A percentile compares a stretch with the other conserved stretches of the same genome.
Evolutionary conservation across 208 protist genomes (phyloP).

Genomic region (Leishmania braziliensis): DNA sequence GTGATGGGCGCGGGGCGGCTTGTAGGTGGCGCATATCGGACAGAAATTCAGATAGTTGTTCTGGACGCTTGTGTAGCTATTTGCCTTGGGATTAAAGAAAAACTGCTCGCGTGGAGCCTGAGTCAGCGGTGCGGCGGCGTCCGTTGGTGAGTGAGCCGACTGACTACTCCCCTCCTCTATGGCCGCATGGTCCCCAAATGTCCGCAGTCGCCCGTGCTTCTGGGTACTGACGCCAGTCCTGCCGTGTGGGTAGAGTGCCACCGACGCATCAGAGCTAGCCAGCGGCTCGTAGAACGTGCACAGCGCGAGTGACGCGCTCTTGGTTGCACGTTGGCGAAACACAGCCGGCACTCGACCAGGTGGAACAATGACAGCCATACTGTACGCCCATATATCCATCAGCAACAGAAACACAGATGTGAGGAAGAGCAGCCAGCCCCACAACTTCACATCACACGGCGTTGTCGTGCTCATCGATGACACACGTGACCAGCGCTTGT

Average conservation of each 20-base stretch:
- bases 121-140: neutral
- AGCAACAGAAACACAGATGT: constrained; percentile 58
- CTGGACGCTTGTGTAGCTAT: constrained; percentile 62
- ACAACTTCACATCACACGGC: constrained; percentile 26
- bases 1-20: constrained; percentile 88
- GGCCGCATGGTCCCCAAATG: constrained; percentile 8
- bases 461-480: constrained; percentile 4
- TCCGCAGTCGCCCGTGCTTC: constrained; percentile 31
- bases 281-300: constrained; percentile 69
- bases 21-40: constrained; percentile 83
- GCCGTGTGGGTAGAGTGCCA: constrained; percentile 27
- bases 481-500: constrained; percentile 17
- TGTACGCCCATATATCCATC: constrained; percentile 77
- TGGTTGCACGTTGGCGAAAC: constrained; percentile 66
- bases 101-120: constrained; percentile 40
- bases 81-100: constrained; percentile 57
- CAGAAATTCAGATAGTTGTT: constrained; percentile 78
- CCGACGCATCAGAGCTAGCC: constrained; percentile 13
- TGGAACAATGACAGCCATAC: constrained; percentile 61
- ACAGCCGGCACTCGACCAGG: constrained; percentile 72
- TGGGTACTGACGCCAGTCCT: constrained; percentile 15
- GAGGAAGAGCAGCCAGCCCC: constrained; percentile 63
- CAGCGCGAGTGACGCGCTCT: constrained; percentile 73
- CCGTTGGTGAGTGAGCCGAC: neutral
- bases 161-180: neutral